phyloP scores from a whole-genome alignment of 2,329 filamentous ascomycete species.

The Cladosporium cucumerinum region DNA sequence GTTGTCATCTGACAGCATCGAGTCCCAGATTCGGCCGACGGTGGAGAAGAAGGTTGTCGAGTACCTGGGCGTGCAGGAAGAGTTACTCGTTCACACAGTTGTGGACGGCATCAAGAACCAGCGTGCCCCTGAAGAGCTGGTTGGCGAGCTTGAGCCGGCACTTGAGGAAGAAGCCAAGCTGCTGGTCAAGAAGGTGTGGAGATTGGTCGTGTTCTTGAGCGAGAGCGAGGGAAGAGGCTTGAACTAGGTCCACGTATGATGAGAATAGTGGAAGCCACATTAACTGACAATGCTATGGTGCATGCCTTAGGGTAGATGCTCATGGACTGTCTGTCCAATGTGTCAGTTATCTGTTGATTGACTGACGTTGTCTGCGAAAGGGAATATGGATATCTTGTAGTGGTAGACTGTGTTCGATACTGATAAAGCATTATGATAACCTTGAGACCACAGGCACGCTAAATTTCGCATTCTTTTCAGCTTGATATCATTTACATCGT shows the following conservation, averaged over 20 bases:
- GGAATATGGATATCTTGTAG: background rate
- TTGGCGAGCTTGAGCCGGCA: conserved; percentile 82
- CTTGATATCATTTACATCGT: background rate
- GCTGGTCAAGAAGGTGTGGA: conserved; percentile 94
- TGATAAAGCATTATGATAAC: background rate
- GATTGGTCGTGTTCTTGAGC: conserved; percentile 97
- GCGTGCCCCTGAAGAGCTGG: conserved; percentile 71
- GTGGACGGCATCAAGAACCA: conserved; percentile 79
- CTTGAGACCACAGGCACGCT: background rate
- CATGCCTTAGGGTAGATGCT: background rate
- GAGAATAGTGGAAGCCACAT: background rate
- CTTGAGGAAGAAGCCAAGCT: conserved; percentile 93
- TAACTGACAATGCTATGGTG: background rate
- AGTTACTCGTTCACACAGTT: conserved; percentile 89
- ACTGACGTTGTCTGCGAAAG: too few species aligned
- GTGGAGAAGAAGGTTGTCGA: conserved; percentile 98
- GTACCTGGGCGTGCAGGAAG: conserved; percentile 92
- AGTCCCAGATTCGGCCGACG: conserved; percentile 86
- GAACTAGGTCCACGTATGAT: conserved; percentile 13
- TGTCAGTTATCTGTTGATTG: too few species aligned
- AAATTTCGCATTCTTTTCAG: background rate
- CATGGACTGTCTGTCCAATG: too few species aligned
- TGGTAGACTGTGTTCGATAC: background rate
- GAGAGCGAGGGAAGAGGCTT: conserved; percentile 90
- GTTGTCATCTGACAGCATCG: conserved; percentile 75